These are phyloP conservation scores for Penicillium sp. DNA, from an alignment of 2,329 filamentous ascomycete genomes.

Conservation along the genomic window DNA sequence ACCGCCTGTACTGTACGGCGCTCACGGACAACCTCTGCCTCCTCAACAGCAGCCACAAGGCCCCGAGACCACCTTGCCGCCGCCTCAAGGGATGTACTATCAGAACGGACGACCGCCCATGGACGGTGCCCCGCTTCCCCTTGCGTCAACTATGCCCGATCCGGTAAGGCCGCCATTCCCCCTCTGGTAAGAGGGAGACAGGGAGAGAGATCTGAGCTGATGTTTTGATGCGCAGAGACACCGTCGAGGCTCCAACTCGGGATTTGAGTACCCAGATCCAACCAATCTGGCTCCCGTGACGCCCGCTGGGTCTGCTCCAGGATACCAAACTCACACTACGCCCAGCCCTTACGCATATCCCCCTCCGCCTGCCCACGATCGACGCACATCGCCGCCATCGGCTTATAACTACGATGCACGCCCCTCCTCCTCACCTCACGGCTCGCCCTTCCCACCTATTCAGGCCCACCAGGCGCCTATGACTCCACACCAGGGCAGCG, in stretches of 20 bases:
- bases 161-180: conserved; percentile 44
- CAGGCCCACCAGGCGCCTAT: conserved; percentile 27
- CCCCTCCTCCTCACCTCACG: conserved; percentile 45
- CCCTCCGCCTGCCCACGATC: conserved; percentile 37
- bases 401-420: conserved; percentile 43
- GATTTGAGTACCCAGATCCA: conserved; percentile 49
- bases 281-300: conserved; percentile 49
- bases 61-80: conserved; percentile 39
- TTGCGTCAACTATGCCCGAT: conserved; percentile 43
- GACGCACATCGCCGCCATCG: conserved; percentile 47
- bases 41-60: conserved; percentile 43
- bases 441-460: conserved; percentile 40
- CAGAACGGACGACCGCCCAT: conserved; percentile 35
- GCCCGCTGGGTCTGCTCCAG: conserved; percentile 43
- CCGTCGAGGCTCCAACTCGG: conserved; percentile 45
- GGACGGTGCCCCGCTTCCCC: conserved; percentile 34
- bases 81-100: conserved; percentile 42
- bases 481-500: conserved; percentile 24
- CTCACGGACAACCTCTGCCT: conserved; percentile 50
- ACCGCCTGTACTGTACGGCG: conserved; percentile 44
- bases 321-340: conserved; percentile 42
- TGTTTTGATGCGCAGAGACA: conserved; percentile 33
- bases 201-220: conserved; percentile 1
- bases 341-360: conserved; percentile 38
- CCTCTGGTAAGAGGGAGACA: background rate